Conservation (phyloP, 2,329 filamentous ascomycete species). For the Aspergillus spinulosporus region DNA sequence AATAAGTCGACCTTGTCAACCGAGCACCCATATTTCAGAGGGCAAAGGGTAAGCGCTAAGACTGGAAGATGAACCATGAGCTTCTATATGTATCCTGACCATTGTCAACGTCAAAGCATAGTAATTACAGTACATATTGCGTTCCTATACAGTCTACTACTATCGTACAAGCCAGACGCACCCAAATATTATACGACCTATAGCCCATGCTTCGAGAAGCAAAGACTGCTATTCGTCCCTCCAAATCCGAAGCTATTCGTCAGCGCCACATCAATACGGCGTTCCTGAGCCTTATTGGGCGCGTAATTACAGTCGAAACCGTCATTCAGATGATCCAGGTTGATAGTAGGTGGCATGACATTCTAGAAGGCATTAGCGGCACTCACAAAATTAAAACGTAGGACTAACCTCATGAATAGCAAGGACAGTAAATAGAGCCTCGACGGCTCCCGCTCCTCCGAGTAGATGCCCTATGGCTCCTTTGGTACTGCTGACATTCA, state of each 20-base stretch:
- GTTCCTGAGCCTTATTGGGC: conserved; percentile 68
- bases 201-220: conserved; percentile 55
- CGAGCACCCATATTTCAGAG: no score
- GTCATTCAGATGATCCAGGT: conserved; percentile 66
- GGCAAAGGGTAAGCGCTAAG: no score
- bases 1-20: no score
- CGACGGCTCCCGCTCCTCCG: conserved; percentile 86
- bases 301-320: conserved; percentile 84
- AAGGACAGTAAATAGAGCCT: conserved; percentile 81
- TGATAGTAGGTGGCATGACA: conserved; percentile 80
- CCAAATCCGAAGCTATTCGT: conserved; percentile 99
- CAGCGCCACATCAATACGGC: conserved; percentile 69
- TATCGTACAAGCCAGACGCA: not conserved
- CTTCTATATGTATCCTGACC: not conserved
- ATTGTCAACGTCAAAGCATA: not conserved
- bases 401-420: conserved; percentile 71
- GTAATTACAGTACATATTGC: not conserved
- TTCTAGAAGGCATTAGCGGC: conserved; percentile 54
- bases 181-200: not conserved
- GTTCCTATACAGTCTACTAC: not conserved
- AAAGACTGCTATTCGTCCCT: conserved; percentile 88
- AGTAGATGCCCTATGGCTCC: conserved; percentile 89
- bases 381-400: not conserved
- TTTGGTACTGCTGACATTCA: conserved; percentile 92
- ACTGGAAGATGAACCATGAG: not conserved